Evolutionary conservation across 768 basidiomycete genomes (phyloP).

Genomic region (Auriscalpium orientale): DNA sequence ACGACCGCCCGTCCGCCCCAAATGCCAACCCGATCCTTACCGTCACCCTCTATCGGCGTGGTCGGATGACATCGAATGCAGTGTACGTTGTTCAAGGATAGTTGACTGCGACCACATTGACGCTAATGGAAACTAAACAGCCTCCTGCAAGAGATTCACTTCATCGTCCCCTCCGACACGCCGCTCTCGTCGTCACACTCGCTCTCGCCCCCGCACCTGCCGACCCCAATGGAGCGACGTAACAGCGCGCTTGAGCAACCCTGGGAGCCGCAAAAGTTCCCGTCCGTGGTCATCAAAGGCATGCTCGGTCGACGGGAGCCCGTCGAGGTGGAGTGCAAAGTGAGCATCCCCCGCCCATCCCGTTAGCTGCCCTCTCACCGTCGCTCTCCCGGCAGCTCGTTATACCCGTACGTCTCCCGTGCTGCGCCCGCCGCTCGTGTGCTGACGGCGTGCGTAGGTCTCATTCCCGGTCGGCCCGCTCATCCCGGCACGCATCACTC

Average conservation of each 20-base stretch:
- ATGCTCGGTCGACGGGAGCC: background rate
- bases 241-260: background rate
- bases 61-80: background rate
- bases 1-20: background rate
- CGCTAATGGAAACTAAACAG: background rate
- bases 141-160: background rate
- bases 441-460: background rate
- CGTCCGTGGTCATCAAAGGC: slow-evolving; percentile 1
- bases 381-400: background rate
- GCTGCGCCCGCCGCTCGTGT: background rate
- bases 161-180: background rate
- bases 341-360: background rate
- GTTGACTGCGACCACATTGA: too few species aligned
- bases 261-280: slow-evolving; percentile 1
- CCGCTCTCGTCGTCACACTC: background rate
- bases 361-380: background rate
- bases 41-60: slow-evolving; percentile 4
- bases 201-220: too few species aligned
- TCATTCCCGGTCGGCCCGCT: background rate
- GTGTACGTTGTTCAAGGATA: background rate
- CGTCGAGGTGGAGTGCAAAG: slow-evolving; percentile 10
- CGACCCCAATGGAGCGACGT: background rate
- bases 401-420: background rate
- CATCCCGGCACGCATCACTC: slow-evolving; percentile 5
- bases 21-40: background rate